Conservation (phyloP, 1,139 yeast species). For the Yamadazyma trypodendri region DNA sequence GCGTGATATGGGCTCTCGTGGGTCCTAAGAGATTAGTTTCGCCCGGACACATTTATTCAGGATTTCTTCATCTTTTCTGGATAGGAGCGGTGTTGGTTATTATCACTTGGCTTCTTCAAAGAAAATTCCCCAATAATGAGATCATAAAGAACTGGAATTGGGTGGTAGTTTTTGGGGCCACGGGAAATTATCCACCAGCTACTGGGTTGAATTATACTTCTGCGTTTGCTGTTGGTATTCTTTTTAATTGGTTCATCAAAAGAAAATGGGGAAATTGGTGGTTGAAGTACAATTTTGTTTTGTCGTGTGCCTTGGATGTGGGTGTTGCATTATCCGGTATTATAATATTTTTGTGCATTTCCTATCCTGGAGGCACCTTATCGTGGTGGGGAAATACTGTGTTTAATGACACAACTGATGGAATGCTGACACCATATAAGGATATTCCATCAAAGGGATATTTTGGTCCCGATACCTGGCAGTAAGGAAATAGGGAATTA, state of each 20-base stretch:
- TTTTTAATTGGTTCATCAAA: slow-evolving; percentile 51
- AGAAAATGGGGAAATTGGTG: slow-evolving; percentile 51
- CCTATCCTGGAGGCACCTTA: slow-evolving; percentile 39
- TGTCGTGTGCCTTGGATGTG: slow-evolving; percentile 53
- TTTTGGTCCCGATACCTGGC: slow-evolving; percentile 9
- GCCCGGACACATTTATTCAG: slow-evolving; percentile 32
- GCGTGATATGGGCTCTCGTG: slow-evolving; percentile 60
- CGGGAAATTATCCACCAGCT: slow-evolving; percentile 46
- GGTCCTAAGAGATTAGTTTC: slow-evolving; percentile 51
- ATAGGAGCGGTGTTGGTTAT: slow-evolving; percentile 35
- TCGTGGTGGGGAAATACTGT: slow-evolving; percentile 7
- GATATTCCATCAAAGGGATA: slow-evolving; percentile 5
- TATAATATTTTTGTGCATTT: slow-evolving; percentile 55
- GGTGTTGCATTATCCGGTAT: slow-evolving; percentile 58
- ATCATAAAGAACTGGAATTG: slow-evolving; percentile 35
- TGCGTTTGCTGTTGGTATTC: slow-evolving; percentile 41
- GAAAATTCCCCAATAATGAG: slow-evolving; percentile 13
- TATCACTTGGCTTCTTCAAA: slow-evolving; percentile 33
- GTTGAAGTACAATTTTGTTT: slow-evolving; percentile 60
- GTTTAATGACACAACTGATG: slow-evolving; percentile 7
- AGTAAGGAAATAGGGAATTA: neutral
- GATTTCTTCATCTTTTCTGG: slow-evolving; percentile 36
- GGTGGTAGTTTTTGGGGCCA: slow-evolving; percentile 35
- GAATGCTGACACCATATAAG: slow-evolving; percentile 3
- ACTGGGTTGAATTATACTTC: slow-evolving; percentile 51